Evolutionary conservation across 441 rosid species (phyloP).

Genomic region (Eruca vesicaria): DNA sequence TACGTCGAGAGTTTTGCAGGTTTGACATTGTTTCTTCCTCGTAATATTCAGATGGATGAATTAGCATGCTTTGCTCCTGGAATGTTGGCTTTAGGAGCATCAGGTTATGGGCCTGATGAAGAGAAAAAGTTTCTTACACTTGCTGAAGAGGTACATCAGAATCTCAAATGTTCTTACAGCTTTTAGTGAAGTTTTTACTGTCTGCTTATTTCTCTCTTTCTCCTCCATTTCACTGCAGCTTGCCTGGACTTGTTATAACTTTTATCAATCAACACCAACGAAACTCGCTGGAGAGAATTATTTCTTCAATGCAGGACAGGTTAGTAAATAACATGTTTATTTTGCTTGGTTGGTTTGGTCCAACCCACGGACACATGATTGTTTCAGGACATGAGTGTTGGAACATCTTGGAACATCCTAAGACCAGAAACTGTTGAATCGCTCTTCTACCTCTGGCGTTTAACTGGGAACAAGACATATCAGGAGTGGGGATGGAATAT

Average conservation of each 20-base stretch:
- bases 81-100: constrained; percentile 97
- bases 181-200: background rate
- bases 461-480: constrained; percentile 89
- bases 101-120: constrained; percentile 70
- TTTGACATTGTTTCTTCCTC: constrained; percentile 63
- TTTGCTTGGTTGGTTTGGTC: background rate
- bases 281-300: constrained; percentile 94
- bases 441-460: constrained; percentile 84
- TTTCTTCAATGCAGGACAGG: constrained; percentile 74
- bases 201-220: constrained; percentile 6
- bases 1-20: background rate
- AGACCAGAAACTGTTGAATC: constrained; percentile 96
- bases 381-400: constrained; percentile 84
- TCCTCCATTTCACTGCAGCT: constrained; percentile 51
- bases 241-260: constrained; percentile 94
- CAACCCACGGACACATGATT: background rate
- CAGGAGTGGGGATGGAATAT: constrained; percentile 98
- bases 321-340: constrained; percentile 18
- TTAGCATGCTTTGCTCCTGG: constrained; percentile 99
- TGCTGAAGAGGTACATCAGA: constrained; percentile 75
- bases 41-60: constrained; percentile 94
- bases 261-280: constrained; percentile 85
- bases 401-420: constrained; percentile 88
- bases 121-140: constrained; percentile 65
- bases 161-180: constrained; percentile 1